phyloP scores from a whole-genome alignment of 2,329 filamentous ascomycete species.

The Sclerotinia sclerotiorum region DNA sequence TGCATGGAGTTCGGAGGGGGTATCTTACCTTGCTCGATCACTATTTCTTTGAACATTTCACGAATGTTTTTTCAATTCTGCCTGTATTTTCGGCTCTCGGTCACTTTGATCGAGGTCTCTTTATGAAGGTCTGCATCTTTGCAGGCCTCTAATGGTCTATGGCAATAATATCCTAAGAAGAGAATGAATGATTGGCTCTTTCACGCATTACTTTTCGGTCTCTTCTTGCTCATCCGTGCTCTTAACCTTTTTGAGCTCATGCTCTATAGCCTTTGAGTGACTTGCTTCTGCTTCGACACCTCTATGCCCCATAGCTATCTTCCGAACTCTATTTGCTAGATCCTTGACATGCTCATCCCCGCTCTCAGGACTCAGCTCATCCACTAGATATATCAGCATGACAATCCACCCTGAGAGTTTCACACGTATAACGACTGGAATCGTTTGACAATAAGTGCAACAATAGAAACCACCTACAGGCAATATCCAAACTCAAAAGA shows the following conservation, averaged over 20 bases:
- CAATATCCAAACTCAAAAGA: conserved; percentile 74
- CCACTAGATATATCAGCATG: conserved; percentile 44
- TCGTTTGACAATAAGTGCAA: background rate
- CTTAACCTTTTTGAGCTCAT: conserved; percentile 47
- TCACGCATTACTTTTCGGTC: conserved; percentile 47
- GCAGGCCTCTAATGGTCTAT: conserved; percentile 34
- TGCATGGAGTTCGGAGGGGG: conserved; percentile 40
- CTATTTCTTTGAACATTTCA: conserved; percentile 31
- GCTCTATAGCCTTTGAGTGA: conserved; percentile 27
- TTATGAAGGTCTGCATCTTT: conserved; percentile 34
- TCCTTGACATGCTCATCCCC: conserved; percentile 84
- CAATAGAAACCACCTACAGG: conserved; percentile 41
- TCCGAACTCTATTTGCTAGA: conserved; percentile 69
- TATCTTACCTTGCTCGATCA: conserved; percentile 37
- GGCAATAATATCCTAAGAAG: conserved; percentile 33
- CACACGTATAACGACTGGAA: background rate
- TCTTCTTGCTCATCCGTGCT: conserved; percentile 62
- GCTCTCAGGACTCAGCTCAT: conserved; percentile 71
- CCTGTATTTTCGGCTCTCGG: conserved; percentile 34
- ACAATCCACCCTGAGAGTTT: background rate
- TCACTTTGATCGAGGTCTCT: conserved; percentile 39
- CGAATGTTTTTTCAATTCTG: conserved; percentile 32
- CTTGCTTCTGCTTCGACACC: conserved; percentile 28
- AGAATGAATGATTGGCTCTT: conserved; percentile 34
- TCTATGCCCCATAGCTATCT: conserved; percentile 50